Conservation (phyloP, 805 yeast species). For the Pichia heedii region DNA sequence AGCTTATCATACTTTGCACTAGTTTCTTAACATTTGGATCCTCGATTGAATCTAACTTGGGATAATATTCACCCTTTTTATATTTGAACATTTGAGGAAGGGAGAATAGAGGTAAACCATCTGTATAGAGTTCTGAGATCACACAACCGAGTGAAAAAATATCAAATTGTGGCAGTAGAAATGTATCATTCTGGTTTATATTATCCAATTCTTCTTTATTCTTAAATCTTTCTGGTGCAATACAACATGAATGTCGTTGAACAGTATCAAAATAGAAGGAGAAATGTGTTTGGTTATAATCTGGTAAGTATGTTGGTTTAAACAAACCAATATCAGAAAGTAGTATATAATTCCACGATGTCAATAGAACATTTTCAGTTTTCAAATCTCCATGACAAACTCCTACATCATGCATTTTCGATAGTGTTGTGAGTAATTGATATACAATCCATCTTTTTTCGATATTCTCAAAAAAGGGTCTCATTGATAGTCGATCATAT, state of each 20-base stretch:
- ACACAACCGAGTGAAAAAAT: slow-evolving; percentile 79
- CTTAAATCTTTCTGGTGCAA: slow-evolving; percentile 88
- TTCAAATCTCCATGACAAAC: slow-evolving; percentile 88
- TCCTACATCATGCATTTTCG: slow-evolving; percentile 50
- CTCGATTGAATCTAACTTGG: slow-evolving; percentile 50
- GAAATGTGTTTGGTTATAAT: slow-evolving; percentile 86
- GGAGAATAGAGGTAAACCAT: slow-evolving; percentile 81
- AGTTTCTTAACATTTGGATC: slow-evolving; percentile 44
- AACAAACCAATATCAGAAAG: slow-evolving; percentile 76
- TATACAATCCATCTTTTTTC: slow-evolving; percentile 82
- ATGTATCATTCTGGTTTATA: slow-evolving; percentile 13
- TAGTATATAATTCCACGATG: slow-evolving; percentile 82
- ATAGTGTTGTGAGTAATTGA: slow-evolving; percentile 61
- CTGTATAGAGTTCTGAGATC: slow-evolving; percentile 79
- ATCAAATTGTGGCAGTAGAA: slow-evolving; percentile 62
- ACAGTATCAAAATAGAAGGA: slow-evolving; percentile 90
- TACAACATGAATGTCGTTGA: slow-evolving; percentile 74
- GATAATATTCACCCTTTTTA: slow-evolving; percentile 56
- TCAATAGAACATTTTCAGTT: slow-evolving; percentile 77
- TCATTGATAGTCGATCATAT: slow-evolving; percentile 77
- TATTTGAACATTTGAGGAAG: slow-evolving; percentile 82
- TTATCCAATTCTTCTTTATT: slow-evolving; percentile 19
- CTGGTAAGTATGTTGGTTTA: slow-evolving; percentile 82
- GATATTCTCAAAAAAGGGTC: slow-evolving; percentile 76
- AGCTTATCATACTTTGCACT: slow-evolving; percentile 51